These are phyloP conservation scores for Tricholoma sp. DNA, from an alignment of 768 basidiomycete species.

Conservation along the genomic window DNA sequence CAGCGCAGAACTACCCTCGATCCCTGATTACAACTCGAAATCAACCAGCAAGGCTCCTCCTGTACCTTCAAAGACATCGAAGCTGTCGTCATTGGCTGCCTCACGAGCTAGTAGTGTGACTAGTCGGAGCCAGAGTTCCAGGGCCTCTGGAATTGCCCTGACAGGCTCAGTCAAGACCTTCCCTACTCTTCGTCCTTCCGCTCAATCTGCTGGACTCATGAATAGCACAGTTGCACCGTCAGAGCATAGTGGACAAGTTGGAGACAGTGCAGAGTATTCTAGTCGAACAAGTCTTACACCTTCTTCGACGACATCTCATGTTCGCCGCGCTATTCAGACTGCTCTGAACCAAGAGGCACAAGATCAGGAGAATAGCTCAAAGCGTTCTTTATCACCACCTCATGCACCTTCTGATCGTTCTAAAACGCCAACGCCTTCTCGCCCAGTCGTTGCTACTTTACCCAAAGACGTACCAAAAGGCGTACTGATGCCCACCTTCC, in stretches of 20 bases:
- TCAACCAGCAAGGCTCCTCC: conserved; percentile 20
- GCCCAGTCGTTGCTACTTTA: neutral
- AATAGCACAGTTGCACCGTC: conserved; percentile 28
- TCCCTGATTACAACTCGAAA: conserved; percentile 48
- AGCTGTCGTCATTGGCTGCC: conserved; percentile 63
- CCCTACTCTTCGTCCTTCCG: conserved; percentile 63
- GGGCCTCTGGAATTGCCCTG: conserved; percentile 48
- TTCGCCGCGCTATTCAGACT: conserved; percentile 62
- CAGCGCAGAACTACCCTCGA: conserved; percentile 49
- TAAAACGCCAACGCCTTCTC: conserved; percentile 18
- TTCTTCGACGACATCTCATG: conserved; percentile 55
- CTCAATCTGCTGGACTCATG: conserved; percentile 42
- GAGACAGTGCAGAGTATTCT: conserved; percentile 15
- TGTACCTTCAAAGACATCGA: conserved; percentile 46
- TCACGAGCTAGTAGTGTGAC: conserved; percentile 50
- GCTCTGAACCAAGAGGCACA: conserved; percentile 59
- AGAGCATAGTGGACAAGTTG: neutral
- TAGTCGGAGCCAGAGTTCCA: conserved; percentile 44
- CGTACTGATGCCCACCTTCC: conserved; percentile 16
- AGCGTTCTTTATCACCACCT: conserved; percentile 14
- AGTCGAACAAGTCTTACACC: conserved; percentile 16
- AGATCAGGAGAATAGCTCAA: conserved; percentile 29
- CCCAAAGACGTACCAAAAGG: neutral
- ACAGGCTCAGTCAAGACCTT: conserved; percentile 69
- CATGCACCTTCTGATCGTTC: conserved; percentile 12